Base-by-base conservation (phyloP, 331 rosid genomes). In the Quercus phellos region DNA sequence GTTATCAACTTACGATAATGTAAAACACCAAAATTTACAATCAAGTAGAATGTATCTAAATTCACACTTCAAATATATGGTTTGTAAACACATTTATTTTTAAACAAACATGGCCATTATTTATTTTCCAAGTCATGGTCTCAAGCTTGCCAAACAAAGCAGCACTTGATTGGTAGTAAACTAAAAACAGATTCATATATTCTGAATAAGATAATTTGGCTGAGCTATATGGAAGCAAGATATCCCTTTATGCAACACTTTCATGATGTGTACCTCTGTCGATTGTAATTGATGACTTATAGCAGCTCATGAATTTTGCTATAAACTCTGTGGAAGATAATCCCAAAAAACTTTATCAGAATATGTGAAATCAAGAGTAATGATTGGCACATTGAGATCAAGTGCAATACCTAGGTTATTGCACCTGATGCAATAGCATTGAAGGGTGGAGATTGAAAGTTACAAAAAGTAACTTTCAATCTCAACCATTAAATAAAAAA, bases 281-380 rank as follows among this genome's bases (percentile, higher is more conserved):
- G 55, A 58, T 7, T 30, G 8, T 51, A 22, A 68, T 70, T 19
- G 29, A 21, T 21, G 16, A 56, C 83, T 87, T 84, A 14, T 80
- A 87, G 76, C 22, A 78, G 80, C 88, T 87, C 90, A 87, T 84
- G 80, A 84, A 84, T 71, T 80, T 87, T 1, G 89, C 89, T 51
- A 84, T 84, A 50, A 87, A 87, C 79, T 87, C 90, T 82, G 87
- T 50, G 34, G 34, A 67, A 30, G 58, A 54, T 5, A 73, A 19
- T 43, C 22, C n/a, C 24, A 22, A 42, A 42, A 0, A 42, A 9
- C 50, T 42, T 42, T 42, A 42, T 42, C 50, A n/a, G 59, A 8
- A 32, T 22, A 80, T 4, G 5, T 4, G 16, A 2, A 29, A 51
- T 26, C 10, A 32, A 1, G 4, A 42, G 12, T 42, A 0, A 42